These are phyloP conservation scores for Sisymbrium altissimum DNA, from an alignment of 345 rosid genomes.

Conservation along the genomic window DNA sequence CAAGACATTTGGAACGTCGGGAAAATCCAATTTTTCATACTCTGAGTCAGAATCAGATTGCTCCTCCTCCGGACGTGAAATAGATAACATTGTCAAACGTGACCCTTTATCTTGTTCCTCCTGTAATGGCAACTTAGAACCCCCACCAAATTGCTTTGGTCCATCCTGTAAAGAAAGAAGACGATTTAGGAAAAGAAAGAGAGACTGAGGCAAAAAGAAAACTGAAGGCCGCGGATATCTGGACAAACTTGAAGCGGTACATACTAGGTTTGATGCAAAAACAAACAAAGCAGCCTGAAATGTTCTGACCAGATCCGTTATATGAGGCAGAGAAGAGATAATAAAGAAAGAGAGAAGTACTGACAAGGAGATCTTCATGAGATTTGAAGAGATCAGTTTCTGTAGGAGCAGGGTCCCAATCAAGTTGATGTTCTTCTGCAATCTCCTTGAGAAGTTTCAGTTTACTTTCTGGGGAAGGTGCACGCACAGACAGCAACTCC, in stretches of 20 bases:
- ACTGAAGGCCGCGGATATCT: neutral
- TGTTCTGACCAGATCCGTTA: neutral
- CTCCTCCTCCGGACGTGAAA: slow-evolving; percentile 40
- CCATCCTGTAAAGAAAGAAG: slow-evolving; percentile 57
- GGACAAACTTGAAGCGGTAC: neutral
- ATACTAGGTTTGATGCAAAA: neutral
- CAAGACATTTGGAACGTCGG: slow-evolving; percentile 65
- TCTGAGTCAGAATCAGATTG: slow-evolving; percentile 56
- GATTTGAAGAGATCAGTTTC: slow-evolving; percentile 80
- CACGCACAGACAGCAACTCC: slow-evolving; percentile 82
- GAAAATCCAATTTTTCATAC: slow-evolving; percentile 57
- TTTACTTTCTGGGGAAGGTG: slow-evolving; percentile 73
- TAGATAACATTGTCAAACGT: slow-evolving; percentile 22
- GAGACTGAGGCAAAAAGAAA: slow-evolving; percentile 5
- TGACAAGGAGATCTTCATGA: slow-evolving; percentile 87
- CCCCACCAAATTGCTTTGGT: slow-evolving; percentile 67
- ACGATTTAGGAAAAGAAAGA: slow-evolving; percentile 21
- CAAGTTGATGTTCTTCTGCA: slow-evolving; percentile 90
- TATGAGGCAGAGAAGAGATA: neutral
- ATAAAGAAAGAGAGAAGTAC: slow-evolving; percentile 20
- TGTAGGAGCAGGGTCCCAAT: slow-evolving; percentile 89
- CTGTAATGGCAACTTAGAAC: slow-evolving; percentile 68
- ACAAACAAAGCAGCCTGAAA: neutral
- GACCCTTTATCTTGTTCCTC: slow-evolving; percentile 57
- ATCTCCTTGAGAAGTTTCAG: slow-evolving; percentile 90